Base-by-base conservation (phyloP, 192 early-diverging fungal species). In the Funneliformis geosporum region DNA sequence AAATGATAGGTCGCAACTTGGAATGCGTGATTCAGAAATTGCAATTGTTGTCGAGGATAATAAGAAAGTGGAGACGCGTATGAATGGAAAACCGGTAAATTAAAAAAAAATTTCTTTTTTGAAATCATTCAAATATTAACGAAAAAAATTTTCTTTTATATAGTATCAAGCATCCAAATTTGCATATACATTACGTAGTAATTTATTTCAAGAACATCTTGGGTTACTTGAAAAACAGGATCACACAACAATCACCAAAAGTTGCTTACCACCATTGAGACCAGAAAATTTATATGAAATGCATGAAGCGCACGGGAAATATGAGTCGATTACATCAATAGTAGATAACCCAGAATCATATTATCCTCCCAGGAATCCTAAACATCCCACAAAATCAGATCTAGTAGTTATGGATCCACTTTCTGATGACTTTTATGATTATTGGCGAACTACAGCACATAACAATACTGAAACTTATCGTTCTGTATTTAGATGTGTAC, bases 1-100 rank as follows among this genome's bases (percentile, higher is more conserved):
- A 82, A 97, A 97, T 81, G 96, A 97, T 85, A 92, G 96, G 2
- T 97, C 96, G 1, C 94, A 95, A 86, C 84, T 90, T 65, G 96
- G 96, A 44, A 90, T 91, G 73, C 92, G 93, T 73, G 96, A 97
- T 80, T 95, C 94, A 16, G 96, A 97, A 82, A 91, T 97, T 60
- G 96, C 95, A 39, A 91, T 95, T 67, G 75, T 95, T n/a, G 86
- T 97, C 16, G 91, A 94, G 77, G 95, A 96, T 75, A 83, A 89
- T 8, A 86, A 91, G 42, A 87, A 85, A 18, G 84, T 96, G 21
- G 83, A 85, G 23, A 90, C 92, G 1, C 87, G 84, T 28, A 96
- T 96, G 95, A 88, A 94, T 73, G 94, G 93, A 5, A 76, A 88
- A 12, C 81, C 81, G 42, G 88, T 89, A 86, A 78, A 81, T 65